Conservation (phyloP, 2,329 filamentous ascomycete species). For the Scortechinia acanthostroma region DNA sequence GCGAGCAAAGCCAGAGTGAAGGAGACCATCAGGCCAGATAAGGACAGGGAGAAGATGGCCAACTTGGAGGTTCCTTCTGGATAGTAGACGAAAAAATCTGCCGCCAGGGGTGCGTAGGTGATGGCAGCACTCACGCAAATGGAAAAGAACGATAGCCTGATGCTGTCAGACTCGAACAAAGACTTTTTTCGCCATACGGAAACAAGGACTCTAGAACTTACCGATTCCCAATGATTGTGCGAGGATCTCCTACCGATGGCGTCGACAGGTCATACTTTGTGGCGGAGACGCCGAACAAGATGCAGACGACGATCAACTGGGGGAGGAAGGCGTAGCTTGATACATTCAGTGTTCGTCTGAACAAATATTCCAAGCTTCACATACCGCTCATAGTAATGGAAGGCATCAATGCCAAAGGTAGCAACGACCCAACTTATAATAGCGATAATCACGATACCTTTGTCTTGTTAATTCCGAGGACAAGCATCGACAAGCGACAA, state of each 20-base stretch:
- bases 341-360: too few species aligned
- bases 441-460: slow-evolving; percentile 42
- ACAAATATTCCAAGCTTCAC: slow-evolving; percentile 6
- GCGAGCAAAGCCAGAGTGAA: slow-evolving; percentile 54
- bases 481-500: too few species aligned
- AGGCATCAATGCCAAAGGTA: slow-evolving; percentile 50
- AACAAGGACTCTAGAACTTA: too few species aligned
- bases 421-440: slow-evolving; percentile 47
- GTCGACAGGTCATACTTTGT: slow-evolving; percentile 41
- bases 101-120: slow-evolving; percentile 43
- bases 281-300: slow-evolving; percentile 45
- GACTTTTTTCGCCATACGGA: too few species aligned
- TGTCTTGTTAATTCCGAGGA: too few species aligned
- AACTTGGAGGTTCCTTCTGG: slow-evolving; percentile 13
- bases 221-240: slow-evolving; percentile 30
- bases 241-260: slow-evolving; percentile 32
- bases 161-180: background rate
- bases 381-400: slow-evolving; percentile 51
- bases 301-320: slow-evolving; percentile 42
- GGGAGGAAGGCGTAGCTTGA: slow-evolving; percentile 44
- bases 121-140: slow-evolving; percentile 46
- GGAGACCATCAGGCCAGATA: slow-evolving; percentile 44
- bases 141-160: slow-evolving; percentile 46
- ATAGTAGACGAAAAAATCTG: slow-evolving; percentile 42
- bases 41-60: slow-evolving; percentile 43